These are phyloP conservation scores for Beauveria pseudobassiana DNA, from an alignment of 2,329 filamentous ascomycete species.

Conservation along the genomic window DNA sequence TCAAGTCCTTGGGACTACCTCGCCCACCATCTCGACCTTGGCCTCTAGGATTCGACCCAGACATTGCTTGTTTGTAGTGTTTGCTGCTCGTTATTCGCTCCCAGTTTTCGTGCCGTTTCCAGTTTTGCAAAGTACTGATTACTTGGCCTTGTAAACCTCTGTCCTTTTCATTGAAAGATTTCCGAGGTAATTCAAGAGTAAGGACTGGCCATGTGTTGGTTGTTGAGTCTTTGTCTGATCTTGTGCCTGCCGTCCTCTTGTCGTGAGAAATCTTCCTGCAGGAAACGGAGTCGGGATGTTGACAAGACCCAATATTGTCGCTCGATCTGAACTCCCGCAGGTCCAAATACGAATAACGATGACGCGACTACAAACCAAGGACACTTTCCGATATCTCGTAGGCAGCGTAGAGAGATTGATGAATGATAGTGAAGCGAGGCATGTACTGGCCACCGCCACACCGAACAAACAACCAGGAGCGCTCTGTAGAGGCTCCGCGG, in stretches of 20 bases:
- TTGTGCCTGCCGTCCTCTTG: not conserved
- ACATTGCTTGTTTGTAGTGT: not conserved
- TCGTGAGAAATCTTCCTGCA: not conserved
- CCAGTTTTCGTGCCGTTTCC: not conserved
- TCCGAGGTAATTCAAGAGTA: too few species aligned
- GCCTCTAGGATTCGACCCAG: not conserved
- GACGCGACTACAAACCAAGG: not conserved
- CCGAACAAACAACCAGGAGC: not conserved
- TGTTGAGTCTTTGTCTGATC: not conserved
- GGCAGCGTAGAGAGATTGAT: not conserved
- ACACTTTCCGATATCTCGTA: too few species aligned
- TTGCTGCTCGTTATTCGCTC: not conserved
- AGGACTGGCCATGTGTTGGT: not conserved
- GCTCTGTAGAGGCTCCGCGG: not conserved
- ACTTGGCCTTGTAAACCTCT: not conserved
- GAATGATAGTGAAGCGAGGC: not conserved
- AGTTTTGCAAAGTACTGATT: not conserved
- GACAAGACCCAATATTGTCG: not conserved
- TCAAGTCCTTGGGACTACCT: not conserved
- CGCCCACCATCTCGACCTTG: not conserved
- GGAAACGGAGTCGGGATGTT: not conserved
- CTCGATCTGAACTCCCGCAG: not conserved
- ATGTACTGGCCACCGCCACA: not conserved
- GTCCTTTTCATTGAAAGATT: too few species aligned
- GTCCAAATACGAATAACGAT: not conserved